Evolutionary conservation across 441 rosid species (phyloP).

Genomic region (Macaranga tanarius): DNA sequence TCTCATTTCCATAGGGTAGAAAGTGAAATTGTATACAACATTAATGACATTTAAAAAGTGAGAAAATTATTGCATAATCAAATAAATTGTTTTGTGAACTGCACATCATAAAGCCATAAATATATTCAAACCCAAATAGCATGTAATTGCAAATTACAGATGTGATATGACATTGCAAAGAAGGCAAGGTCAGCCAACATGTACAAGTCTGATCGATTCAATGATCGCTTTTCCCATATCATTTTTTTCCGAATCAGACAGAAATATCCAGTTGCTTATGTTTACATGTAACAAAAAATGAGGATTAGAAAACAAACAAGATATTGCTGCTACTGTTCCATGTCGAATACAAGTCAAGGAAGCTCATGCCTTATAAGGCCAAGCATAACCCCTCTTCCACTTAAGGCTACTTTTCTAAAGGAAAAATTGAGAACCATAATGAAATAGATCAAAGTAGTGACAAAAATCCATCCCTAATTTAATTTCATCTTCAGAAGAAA

Average conservation of each 20-base stretch:
- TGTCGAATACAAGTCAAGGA: neutral
- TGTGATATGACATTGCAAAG: neutral
- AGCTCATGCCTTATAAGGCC: neutral
- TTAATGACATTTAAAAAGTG: neutral
- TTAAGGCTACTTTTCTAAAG: neutral
- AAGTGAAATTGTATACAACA: neutral
- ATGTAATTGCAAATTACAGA: neutral
- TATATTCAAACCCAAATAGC: neutral
- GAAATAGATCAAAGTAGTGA: neutral
- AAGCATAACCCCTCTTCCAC: neutral
- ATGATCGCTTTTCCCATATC: neutral
- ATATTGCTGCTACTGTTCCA: neutral
- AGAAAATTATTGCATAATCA: neutral
- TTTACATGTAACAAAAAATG: neutral
- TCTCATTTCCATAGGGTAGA: neutral
- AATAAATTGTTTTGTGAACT: neutral
- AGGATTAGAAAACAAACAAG: neutral
- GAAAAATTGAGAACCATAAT: neutral
- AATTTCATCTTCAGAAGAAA: neutral
- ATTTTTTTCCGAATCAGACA: neutral
- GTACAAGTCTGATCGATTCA: neutral
- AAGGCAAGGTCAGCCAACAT: neutral
- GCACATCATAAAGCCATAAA: neutral
- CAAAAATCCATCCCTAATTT: neutral
- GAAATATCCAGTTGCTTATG: neutral